Base-by-base conservation (phyloP, 208 protist species). In the Trypanosoma theileri region DNA sequence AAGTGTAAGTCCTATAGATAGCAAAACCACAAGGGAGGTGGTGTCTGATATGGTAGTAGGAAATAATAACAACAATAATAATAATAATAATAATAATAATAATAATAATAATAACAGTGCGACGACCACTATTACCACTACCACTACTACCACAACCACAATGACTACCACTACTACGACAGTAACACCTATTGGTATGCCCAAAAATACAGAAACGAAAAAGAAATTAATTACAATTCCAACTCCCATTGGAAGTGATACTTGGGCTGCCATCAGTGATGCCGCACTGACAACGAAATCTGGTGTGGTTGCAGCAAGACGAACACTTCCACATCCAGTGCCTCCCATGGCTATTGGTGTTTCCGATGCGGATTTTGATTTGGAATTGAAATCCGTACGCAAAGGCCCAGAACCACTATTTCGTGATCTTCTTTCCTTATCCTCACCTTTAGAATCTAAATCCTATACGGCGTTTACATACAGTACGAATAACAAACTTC, bases 241-340 rank as follows among this genome's bases (percentile, higher is more conserved):
- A 64, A 57, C n/a, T 6, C 66, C 66, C 0, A 65, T 71, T 26
- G 66, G 66, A 13, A 51, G 66, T 40, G 66, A 71, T 28, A 71
- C 66, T 16, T 71, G 66, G 66, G 16, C 46, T 4, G 66, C 66
- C 16, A n/a, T 71, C 13, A 64, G 46, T 44, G 66, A 64, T 41
- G 21, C 58, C 1, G 48, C 28, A 1, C 48, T 48, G 21, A 62
- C 66, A 28, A 48, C 66, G n/a, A 60, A 48, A 51, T 48, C 56
- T 17, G 28, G 46, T 31, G 66, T 71, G 22, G 31, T 71, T 4
- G 66, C 66, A 14, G 22, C 57, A 64, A 0, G 48, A 51, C 66
- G 48, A 24, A n/a, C 17, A 41, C 24, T 57, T 11, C 16, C 3
- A 19, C 57, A 57, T 12, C 66, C 66, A 28, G 66, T 71, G 17